Percentiles rank a stretch among this genome's conserved stretches.
Conservation (phyloP, 495 filamentous ascomycete species). For the Evernia prunastri region DNA sequence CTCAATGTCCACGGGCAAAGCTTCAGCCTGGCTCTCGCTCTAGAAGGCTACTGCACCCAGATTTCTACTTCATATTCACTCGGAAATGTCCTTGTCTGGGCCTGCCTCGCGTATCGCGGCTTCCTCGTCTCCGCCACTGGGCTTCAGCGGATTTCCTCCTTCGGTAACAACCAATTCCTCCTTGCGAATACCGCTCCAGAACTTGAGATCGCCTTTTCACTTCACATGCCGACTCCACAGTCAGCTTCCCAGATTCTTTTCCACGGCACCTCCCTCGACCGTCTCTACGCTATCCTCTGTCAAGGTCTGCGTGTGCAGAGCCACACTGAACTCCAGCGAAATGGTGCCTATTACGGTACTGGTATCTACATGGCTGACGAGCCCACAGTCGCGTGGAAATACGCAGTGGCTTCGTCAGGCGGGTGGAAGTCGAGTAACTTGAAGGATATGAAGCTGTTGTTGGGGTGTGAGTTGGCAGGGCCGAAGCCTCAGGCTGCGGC, state of each 20-base stretch:
- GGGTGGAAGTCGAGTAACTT: slow-evolving; percentile 2
- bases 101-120: not conserved
- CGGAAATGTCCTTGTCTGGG: not conserved
- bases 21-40: not conserved
- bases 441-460: not conserved
- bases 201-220: slow-evolving; percentile 3
- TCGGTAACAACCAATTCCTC: slow-evolving; percentile 5
- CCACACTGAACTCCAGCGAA: not conserved
- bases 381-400: not conserved
- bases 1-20: not conserved
- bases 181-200: slow-evolving; percentile 7
- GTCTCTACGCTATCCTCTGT: slow-evolving; percentile 10
- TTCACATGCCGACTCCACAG: not conserved
- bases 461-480: slow-evolving; percentile 11
- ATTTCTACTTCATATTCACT: not conserved
- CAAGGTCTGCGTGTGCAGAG: slow-evolving; percentile 1
- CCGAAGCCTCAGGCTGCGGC: not conserved
- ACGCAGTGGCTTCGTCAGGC: not conserved
- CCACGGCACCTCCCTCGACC: slow-evolving; percentile 7
- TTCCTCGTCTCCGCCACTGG: not conserved
- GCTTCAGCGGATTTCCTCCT: not conserved
- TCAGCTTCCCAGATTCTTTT: not conserved
- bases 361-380: slow-evolving; percentile 9
- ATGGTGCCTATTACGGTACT: not conserved
- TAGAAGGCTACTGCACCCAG: not conserved